Percentiles rank a stretch among this genome's conserved stretches.
phyloP scores from a whole-genome alignment of 1,284 basidiomycete species.

The Ustilago tritici region DNA sequence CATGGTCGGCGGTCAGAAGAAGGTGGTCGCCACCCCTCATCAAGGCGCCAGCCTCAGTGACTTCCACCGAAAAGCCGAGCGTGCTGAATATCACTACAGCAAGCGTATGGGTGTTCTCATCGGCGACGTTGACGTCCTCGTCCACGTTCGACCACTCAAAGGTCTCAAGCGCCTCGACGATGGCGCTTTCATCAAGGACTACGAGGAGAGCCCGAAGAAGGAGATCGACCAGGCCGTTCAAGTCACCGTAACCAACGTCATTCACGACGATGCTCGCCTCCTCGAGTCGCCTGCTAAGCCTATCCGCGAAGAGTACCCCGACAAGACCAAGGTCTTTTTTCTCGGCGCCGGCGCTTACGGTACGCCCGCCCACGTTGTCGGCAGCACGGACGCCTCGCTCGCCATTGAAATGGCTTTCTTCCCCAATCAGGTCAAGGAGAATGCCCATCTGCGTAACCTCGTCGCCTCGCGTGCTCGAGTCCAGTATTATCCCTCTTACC shows the following conservation, averaged over 20 bases:
- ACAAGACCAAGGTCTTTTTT: conserved; percentile 92
- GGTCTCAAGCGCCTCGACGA: conserved; percentile 88
- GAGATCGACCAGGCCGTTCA: conserved; percentile 83
- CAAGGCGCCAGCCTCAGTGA: conserved; percentile 69
- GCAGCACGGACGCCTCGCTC: conserved; percentile 72
- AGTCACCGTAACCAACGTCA: conserved; percentile 58
- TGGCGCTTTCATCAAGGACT: conserved; percentile 94
- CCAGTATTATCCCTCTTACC: conserved; percentile 54
- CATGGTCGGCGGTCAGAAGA: conserved; percentile 47
- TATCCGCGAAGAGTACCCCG: conserved; percentile 88
- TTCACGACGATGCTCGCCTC: conserved; percentile 63
- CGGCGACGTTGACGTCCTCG: conserved; percentile 75
- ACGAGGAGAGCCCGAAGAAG: conserved; percentile 79
- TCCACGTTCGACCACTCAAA: conserved; percentile 70
- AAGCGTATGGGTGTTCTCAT: conserved; percentile 89
- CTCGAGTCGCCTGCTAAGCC: conserved; percentile 79
- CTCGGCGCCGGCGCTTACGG: conserved; percentile 92
- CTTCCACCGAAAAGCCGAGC: conserved; percentile 73
- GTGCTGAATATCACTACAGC: conserved; percentile 84
- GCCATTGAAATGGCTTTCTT: conserved; percentile 63
- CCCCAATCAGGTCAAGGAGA: conserved; percentile 63
- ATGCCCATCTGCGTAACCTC: conserved; percentile 51
- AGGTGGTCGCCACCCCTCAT: conserved; percentile 53
- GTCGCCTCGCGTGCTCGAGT: conserved; percentile 53
- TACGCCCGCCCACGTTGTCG: conserved; percentile 88